Evolutionary conservation across 257 asterid species (phyloP), one percentile per base, ranked within the genome.

Genomic region (Striga asiatica): DNA sequence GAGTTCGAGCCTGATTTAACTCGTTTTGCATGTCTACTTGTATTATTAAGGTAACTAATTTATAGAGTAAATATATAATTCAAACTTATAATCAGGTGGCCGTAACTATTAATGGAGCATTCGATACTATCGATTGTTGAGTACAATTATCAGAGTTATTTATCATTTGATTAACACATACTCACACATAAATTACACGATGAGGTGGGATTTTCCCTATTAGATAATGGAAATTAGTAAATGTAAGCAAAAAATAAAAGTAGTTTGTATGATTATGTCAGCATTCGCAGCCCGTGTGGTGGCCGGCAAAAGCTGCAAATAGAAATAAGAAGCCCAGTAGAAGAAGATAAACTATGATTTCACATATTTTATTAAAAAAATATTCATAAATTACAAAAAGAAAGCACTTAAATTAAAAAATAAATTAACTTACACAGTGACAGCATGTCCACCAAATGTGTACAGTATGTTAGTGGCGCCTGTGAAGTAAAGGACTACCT

Each of bases 371-470:
- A 29, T 29, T 10, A n/a, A 41, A 41, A 4, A 41, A 14, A 41
- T 13, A 39, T 41, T 13, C 13, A 41, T 14, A 14, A 13, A 38
- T n/a, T n/a, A 35, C 7, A 35, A 35, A 35, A 35, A 11, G 37
- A 21, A 27, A 56, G 42, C 28, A 37, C 10, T 17, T 1, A 14
- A 37, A 65, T 55, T 20, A n/a, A 13, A 39, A 12, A 16, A 7
- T 19, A 14, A 39, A 10, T 5, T 41, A 57, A 56, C 95, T 73
- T 75, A 89, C 98, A 91, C 98, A 62, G 98, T 91, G 38, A 91
- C 98, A 71, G 98, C 98, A 66, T 91, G 98, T 20, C 98, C 98
- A 49, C 98, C 98, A 53, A 91, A 91, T 28, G 98, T 91, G 74
- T 91, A 91, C 13, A 91, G 79, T 24, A 91, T 86, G 50, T 91